Percentiles rank a stretch among this genome's conserved stretches.
phyloP scores from a whole-genome alignment of 306 rosid species.

The Hylodesmum podocarpum region DNA sequence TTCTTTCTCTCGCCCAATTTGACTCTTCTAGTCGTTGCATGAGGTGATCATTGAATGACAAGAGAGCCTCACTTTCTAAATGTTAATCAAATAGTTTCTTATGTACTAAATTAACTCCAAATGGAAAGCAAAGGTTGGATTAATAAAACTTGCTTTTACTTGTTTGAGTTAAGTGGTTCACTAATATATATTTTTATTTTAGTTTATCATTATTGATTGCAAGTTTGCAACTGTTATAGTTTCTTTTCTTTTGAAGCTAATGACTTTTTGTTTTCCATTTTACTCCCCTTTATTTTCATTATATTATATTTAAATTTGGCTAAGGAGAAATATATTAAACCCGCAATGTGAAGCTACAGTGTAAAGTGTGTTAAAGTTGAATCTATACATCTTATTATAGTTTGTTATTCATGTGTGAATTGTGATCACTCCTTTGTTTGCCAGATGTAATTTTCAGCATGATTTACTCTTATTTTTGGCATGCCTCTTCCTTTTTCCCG shows the following conservation, averaged over 20 bases:
- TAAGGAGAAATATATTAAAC: slow-evolving; percentile 43
- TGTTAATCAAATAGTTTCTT: slow-evolving; percentile 22
- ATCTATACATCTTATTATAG: neutral
- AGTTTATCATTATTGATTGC: slow-evolving; percentile 8
- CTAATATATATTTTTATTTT: neutral
- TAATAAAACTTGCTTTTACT: slow-evolving; percentile 12
- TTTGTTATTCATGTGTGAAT: neutral
- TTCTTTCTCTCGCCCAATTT: slow-evolving; percentile 21
- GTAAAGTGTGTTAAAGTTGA: slow-evolving; percentile 30
- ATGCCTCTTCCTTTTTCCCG: slow-evolving; percentile 21
- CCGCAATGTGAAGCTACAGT: slow-evolving; percentile 34
- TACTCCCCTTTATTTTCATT: neutral
- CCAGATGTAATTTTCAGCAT: neutral
- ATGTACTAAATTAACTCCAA: slow-evolving; percentile 31
- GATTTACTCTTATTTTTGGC: neutral
- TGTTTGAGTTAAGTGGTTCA: no score
- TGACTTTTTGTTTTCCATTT: slow-evolving; percentile 16
- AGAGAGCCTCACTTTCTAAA: slow-evolving; percentile 26
- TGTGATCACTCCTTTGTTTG: neutral
- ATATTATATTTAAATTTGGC: neutral
- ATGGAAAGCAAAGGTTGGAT: slow-evolving; percentile 30
- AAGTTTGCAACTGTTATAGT: neutral
- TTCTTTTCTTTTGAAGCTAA: slow-evolving; percentile 31
- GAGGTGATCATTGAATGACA: slow-evolving; percentile 34
- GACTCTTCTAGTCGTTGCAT: slow-evolving; percentile 28